Base-by-base conservation (phyloP, 2,329 filamentous ascomycete genomes). In the Trichoderma semiorbis region DNA sequence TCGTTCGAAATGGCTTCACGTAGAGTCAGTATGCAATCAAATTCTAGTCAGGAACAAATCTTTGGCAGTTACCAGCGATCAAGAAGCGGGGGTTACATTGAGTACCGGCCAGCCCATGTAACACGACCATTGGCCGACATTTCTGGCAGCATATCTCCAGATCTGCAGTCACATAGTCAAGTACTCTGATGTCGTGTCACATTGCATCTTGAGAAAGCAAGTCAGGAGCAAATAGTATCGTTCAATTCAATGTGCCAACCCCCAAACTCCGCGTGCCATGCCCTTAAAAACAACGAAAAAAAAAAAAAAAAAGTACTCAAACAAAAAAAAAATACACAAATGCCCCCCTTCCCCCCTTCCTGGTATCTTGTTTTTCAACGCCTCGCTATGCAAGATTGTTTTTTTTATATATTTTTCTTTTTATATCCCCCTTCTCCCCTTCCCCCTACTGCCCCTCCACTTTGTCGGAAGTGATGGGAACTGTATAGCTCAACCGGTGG, bases 341-440 rank as follows among this genome's bases (percentile, higher is more conserved):
- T 32, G 55, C 55, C 18, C 8, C 55, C 47, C 32, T 4, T 21
- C 14, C 55, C 30, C 24, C 6, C 26, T 32, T 58, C 62, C 32
- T 68, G 70, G 70, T 72, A 72, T 72, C 70, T 72, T 60, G 18
- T 50, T 21, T 24, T 28, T 18, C 7, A 53, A 57, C 50, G 58
- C 26, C 58, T 68, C 32, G 60, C 61, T 39, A 64, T 55, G 28
- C 43, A 3, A 21, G 28, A n/a, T 62, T 30, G 8, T 28, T n/a
- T n/a, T 24, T 11, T 34, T 7, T 39, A 3, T 58, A n/a, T 28
- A 30, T 28, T 39, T 30, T 50, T 53, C 24, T 7, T 21, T 39
- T 47, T 58, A 21, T 50, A n/a, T 43, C 16, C 39, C 18, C 39
- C 16, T 43, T 43, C 34, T 14, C 34, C 14, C 12, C 12, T 36